Evolutionary conservation across 2,329 filamentous ascomycete genomes (phyloP).

Genomic region (Neofusicoccum laricinum): DNA sequence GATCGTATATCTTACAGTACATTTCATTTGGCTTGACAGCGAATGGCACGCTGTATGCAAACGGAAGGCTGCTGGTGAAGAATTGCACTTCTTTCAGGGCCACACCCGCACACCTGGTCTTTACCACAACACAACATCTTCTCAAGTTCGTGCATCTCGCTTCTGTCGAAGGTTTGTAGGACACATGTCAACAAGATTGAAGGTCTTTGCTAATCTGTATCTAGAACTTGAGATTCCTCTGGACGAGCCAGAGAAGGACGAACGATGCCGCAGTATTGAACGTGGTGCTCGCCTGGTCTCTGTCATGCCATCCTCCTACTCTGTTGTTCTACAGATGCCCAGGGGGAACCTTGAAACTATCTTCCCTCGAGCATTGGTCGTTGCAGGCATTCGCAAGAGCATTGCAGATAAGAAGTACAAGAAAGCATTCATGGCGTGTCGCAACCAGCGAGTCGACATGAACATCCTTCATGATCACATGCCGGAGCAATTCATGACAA

Average conservation of each 20-base stretch:
- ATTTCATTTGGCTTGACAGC: constrained; percentile 66
- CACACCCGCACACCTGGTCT: constrained; percentile 79
- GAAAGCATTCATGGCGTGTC: constrained; percentile 80
- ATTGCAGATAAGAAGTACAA: constrained; percentile 80
- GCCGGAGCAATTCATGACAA: constrained; percentile 79
- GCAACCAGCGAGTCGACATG: constrained; percentile 94
- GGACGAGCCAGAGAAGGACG: constrained; percentile 88
- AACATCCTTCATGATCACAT: constrained; percentile 94
- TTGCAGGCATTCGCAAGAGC: constrained; percentile 80
- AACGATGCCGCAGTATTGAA: constrained; percentile 88
- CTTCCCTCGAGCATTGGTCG: constrained; percentile 85
- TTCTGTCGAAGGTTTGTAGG: constrained; percentile 55
- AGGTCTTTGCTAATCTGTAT: not conserved
- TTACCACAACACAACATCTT: constrained; percentile 88
- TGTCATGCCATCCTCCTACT: constrained; percentile 83
- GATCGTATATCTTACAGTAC: constrained; percentile 28
- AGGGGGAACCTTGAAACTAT: constrained; percentile 94
- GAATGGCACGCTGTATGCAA: constrained; percentile 75
- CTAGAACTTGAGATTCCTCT: constrained; percentile 75
- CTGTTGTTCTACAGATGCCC: constrained; percentile 88
- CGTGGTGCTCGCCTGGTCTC: constrained; percentile 83
- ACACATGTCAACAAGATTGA: constrained; percentile 24
- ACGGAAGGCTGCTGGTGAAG: constrained; percentile 69
- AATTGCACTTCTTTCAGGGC: constrained; percentile 90
- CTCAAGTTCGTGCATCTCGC: constrained; percentile 90